Evolutionary conservation across 192 early-diverging fungal genomes (phyloP).

Genomic region (Coemansia sp.): DNA sequence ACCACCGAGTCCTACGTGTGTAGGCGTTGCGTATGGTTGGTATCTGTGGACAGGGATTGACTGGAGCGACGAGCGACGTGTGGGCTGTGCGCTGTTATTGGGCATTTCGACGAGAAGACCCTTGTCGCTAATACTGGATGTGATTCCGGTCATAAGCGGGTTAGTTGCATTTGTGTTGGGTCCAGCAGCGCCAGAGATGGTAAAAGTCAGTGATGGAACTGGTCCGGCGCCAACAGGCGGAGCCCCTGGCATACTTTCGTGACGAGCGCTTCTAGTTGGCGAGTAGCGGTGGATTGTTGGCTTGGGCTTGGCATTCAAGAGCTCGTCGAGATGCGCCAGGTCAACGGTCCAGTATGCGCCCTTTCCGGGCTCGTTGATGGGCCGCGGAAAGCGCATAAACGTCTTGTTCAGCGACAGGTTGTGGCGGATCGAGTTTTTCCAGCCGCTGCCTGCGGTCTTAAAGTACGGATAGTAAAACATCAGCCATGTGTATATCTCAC

Average conservation of each 20-base stretch:
- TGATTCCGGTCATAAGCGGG: constrained; percentile 26
- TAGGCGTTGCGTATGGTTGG: constrained; percentile 34
- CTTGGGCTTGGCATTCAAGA: constrained; percentile 20
- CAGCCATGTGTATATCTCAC: constrained; percentile 82
- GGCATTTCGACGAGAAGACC: constrained; percentile 13
- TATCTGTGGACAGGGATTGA: constrained; percentile 30
- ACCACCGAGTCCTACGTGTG: not conserved
- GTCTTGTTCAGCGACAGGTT: constrained; percentile 82
- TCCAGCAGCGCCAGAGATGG: not conserved
- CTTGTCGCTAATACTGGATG: constrained; percentile 48
- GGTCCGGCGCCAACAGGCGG: constrained; percentile 7
- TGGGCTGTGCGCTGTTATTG: not conserved
- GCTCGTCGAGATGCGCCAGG: constrained; percentile 42
- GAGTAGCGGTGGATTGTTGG: constrained; percentile 27
- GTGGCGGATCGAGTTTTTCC: constrained; percentile 89
- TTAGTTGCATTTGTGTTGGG: not conserved
- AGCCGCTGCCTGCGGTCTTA: constrained; percentile 66
- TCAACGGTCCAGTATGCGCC: constrained; percentile 83
- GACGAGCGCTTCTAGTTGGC: constrained; percentile 9
- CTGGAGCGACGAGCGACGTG: constrained; percentile 46
- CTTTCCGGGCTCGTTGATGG: constrained; percentile 83
- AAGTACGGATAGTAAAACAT: constrained; percentile 78
- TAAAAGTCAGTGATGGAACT: constrained; percentile 2
- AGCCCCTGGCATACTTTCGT: not conserved
- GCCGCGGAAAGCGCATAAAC: constrained; percentile 76